Percentiles rank a stretch among this genome's conserved stretches.
Conservation (phyloP, 2,329 filamentous ascomycete genomes). For the Daldinia sp. region DNA sequence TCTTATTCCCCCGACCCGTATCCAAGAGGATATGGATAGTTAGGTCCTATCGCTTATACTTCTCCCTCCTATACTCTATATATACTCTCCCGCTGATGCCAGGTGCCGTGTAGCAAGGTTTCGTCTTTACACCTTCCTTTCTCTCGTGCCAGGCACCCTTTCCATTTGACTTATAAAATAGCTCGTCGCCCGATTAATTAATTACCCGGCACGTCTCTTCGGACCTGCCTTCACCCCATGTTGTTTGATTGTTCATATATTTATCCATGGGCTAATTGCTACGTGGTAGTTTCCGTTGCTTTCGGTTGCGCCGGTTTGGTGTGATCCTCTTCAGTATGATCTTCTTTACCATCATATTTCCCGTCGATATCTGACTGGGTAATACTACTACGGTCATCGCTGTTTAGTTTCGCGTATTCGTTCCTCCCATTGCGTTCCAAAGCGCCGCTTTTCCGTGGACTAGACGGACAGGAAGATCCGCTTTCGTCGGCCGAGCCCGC, state of each 20-base stretch:
- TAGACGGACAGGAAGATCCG: constrained; percentile 39
- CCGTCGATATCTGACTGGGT: not conserved
- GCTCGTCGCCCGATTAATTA: not conserved
- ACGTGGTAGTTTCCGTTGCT: constrained; percentile 1
- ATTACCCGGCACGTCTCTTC: not conserved
- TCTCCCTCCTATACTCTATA: too few species aligned
- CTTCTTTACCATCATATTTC: constrained; percentile 1
- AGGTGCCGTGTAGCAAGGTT: not conserved
- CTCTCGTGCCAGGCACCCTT: not conserved
- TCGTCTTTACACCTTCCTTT: not conserved
- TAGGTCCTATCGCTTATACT: not conserved
- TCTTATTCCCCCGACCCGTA: not conserved
- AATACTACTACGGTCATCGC: not conserved
- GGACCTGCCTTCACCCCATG: not conserved
- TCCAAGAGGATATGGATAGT: not conserved
- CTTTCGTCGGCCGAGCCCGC: constrained; percentile 43
- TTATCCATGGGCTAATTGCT: not conserved
- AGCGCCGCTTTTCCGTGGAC: constrained; percentile 34
- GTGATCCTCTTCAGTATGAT: too few species aligned
- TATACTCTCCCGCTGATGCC: not conserved
- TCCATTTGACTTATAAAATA: not conserved
- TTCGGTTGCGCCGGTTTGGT: not conserved
- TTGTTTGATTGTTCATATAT: not conserved
- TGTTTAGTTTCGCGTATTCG: constrained; percentile 1
- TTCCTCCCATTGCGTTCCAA: constrained; percentile 18